These are phyloP conservation scores for Nakazawaea siamensis DNA, from an alignment of 805 yeast genomes.

Conservation along the genomic window DNA sequence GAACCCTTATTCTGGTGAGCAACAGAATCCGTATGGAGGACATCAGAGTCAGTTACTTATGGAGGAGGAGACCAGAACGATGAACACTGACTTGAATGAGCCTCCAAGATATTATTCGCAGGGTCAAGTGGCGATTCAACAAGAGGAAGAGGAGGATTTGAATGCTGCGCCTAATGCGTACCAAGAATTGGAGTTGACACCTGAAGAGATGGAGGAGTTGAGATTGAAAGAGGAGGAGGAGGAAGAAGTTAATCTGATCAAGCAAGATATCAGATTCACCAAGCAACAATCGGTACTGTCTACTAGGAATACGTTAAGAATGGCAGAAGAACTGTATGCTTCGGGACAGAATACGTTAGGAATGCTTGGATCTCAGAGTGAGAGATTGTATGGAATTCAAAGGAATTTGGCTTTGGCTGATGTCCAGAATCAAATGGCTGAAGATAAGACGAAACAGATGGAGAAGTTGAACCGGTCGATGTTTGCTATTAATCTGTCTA, in stretches of 20 bases:
- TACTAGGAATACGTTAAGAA: constrained; percentile 71
- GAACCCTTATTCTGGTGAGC: not conserved
- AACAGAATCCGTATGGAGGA: too few relatives aligned
- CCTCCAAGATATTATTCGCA: not conserved
- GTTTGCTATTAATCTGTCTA: constrained; percentile 70
- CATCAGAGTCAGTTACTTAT: constrained; percentile 6
- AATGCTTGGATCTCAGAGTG: constrained; percentile 90
- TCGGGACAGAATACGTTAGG: constrained; percentile 81
- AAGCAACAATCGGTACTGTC: constrained; percentile 83
- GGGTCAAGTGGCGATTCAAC: constrained; percentile 11
- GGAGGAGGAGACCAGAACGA: constrained; percentile 4
- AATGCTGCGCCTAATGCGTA: constrained; percentile 19
- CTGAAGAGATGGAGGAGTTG: constrained; percentile 28
- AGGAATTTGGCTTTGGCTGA: constrained; percentile 67
- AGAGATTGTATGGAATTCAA: constrained; percentile 74
- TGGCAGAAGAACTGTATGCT: constrained; percentile 66
- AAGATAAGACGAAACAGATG: constrained; percentile 73
- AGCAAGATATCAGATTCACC: constrained; percentile 72
- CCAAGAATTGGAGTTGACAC: constrained; percentile 20
- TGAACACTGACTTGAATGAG: constrained; percentile 3
- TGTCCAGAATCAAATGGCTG: constrained; percentile 76
- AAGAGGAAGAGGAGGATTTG: constrained; percentile 25
- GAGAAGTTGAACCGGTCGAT: constrained; percentile 73
- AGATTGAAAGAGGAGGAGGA: constrained; percentile 53
- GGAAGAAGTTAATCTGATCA: constrained; percentile 82